These are phyloP conservation scores for Ocimum tenuiflorum DNA, from an alignment of 257 asterid species.

Conservation along the genomic window DNA sequence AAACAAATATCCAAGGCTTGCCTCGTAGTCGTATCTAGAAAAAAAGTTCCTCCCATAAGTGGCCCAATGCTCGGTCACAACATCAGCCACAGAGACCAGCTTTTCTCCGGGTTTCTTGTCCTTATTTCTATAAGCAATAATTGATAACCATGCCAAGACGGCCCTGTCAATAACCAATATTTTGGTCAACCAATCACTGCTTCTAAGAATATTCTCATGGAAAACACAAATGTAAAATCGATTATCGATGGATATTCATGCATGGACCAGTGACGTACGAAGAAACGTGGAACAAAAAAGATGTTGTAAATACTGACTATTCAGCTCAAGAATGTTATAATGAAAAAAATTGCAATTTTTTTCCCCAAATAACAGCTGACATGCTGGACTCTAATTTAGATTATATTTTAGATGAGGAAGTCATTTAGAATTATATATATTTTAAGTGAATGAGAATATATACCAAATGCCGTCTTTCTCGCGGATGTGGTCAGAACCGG, in stretches of 20 bases:
- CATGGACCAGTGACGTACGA: background rate
- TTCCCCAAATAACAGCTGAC: background rate
- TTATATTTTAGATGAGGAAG: background rate
- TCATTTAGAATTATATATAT: background rate
- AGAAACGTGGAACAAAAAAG: background rate
- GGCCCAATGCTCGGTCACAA: slow-evolving; percentile 87
- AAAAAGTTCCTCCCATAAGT: slow-evolving; percentile 91
- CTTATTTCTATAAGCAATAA: slow-evolving; percentile 73
- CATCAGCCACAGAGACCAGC: slow-evolving; percentile 79
- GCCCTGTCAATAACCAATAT: slow-evolving; percentile 52
- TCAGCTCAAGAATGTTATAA: background rate
- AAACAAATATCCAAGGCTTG: slow-evolving; percentile 25
- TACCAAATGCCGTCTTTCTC: slow-evolving; percentile 99
- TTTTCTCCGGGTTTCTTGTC: slow-evolving; percentile 71
- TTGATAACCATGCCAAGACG: slow-evolving; percentile 96
- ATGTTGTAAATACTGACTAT: background rate
- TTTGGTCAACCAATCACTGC: slow-evolving; percentile 13
- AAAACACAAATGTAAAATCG: too few species aligned
- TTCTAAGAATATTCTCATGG: background rate
- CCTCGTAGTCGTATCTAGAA: slow-evolving; percentile 97
- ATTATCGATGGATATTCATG: background rate
- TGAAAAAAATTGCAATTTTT: background rate
- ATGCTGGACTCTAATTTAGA: background rate
- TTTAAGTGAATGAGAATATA: slow-evolving; percentile 9
- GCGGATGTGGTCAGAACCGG: slow-evolving; percentile 96